phyloP scores from a whole-genome alignment of 1,139 yeast genomes.

The Debaryomycetaceae sp. region DNA sequence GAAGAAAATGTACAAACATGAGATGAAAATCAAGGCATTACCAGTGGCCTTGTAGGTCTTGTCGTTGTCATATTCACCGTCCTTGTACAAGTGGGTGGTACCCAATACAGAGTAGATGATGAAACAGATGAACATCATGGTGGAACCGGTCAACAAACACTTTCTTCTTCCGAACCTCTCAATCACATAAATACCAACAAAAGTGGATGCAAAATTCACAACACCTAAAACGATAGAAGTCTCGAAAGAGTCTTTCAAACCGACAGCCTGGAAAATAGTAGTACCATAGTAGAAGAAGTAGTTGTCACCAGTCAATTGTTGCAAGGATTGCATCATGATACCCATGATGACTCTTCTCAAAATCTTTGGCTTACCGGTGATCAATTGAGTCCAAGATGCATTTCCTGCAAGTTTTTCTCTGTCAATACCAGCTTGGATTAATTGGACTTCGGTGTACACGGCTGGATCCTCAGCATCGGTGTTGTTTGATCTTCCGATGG shows the following conservation, averaged over 20 bases:
- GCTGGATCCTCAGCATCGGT: conserved; percentile 59
- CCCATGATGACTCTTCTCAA: conserved; percentile 66
- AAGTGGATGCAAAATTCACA: conserved; percentile 75
- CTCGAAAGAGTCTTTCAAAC: conserved; percentile 68
- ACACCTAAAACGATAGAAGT: conserved; percentile 76
- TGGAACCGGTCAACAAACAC: conserved; percentile 51
- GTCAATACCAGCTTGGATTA: conserved; percentile 61
- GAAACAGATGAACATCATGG: conserved; percentile 53
- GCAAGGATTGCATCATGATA: conserved; percentile 61
- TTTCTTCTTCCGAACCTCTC: conserved; percentile 71
- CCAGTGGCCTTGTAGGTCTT: conserved; percentile 48
- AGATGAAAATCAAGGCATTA: conserved; percentile 71
- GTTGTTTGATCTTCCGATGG: conserved; percentile 63
- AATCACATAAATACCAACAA: conserved; percentile 62
- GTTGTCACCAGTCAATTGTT: conserved; percentile 79
- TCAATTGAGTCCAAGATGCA: conserved; percentile 66
- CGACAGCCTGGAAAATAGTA: conserved; percentile 72
- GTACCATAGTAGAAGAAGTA: conserved; percentile 84
- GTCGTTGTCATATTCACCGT: conserved; percentile 36
- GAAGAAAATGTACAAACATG: conserved; percentile 76
- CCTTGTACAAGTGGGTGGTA: conserved; percentile 55
- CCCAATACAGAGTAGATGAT: conserved; percentile 62
- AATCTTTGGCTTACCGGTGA: conserved; percentile 65
- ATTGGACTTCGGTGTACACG: conserved; percentile 55
- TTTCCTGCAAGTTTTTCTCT: conserved; percentile 60